Base-by-base conservation (phyloP, 371 early-diverging fungal genomes). In the Mucor velutinosus region DNA sequence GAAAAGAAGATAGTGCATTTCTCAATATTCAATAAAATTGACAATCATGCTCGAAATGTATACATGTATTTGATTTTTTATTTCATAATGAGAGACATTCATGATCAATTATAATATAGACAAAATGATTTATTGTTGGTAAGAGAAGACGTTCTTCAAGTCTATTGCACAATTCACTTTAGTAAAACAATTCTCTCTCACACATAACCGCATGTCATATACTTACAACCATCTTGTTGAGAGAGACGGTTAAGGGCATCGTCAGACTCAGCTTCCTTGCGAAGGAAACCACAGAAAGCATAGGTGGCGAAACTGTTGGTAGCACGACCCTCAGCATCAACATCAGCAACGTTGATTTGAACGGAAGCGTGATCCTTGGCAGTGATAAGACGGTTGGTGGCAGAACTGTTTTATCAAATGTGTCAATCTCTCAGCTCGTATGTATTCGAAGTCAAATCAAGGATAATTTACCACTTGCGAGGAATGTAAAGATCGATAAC, bases 191-290 rank as follows among this genome's bases (percentile, higher is more conserved):
- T 30, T 30, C 30, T 30, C 30, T 30, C 30, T 30, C 30, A 3
- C 30, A 3, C 30, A 1, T 8, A 4, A 4, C 33, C 33, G 25
- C 51, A 51, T 45, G 17, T 45, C 19, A 53, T 25, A 51, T 59
- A 79, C 84, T 76, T 83, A 83, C 84, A 78, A 59, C 98, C 98
- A 84, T 95, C 94, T 75, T 89, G 76, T 79, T 95, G 92, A 73
- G 96, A 92, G 67, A 99, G 87, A 73, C 97, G 93, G 96, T 99
- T 97, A 74, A 99, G 75, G 73, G 96, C 93, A 86, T 98, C 98
- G 77, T 99, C 98, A 67, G 94, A 85, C 88, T 99, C 97, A 66
- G 94, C 95, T 67, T 87, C 83, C 76, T 90, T 77, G 77, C 99
- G 94, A 71, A 98, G 90, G 84, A 91, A 93, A 71, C 99, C 99